Base-by-base conservation (phyloP, 768 basidiomycete species). In the Sutorius australiensis region DNA sequence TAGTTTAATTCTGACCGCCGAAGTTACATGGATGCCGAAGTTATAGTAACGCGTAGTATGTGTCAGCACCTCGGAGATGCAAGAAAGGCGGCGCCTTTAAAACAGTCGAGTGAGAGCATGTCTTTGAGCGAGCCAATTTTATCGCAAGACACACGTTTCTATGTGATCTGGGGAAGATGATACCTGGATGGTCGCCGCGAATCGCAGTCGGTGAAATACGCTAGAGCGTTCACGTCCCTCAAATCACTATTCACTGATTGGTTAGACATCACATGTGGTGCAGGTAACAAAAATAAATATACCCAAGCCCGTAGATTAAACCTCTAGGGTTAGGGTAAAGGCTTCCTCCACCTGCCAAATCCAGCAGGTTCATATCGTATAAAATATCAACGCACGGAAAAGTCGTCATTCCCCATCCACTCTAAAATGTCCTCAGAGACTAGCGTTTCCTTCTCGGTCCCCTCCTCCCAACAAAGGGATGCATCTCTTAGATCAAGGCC, bases 401-500 rank as follows among this genome's bases (percentile, higher is more conserved):
- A 1, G 13, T 3, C 30, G 28, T 36, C 42, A 24, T 54, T 39
- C 13, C 33, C 28, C 46, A 21, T 43, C 49, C 31, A 17, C 17
- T 42, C 48, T 3, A 40, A 53, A 31, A 67, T 67, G 67, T 40
- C 59, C 50, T 62, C 49, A 52, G 51, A 55, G 28, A 38, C 55
- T 6, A 51, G 55, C 41, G 40, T 39, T 36, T 48, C 63, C 14
- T 6, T 50, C 14, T 40, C 58, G 5, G 59, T 69, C 11, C 51
- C 60, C n/a, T 64, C 71, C 11, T 61, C 65, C 5, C 46, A 42
- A 6, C 55, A 45, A 9, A 53, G 50, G 7, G 55, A 62, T 13
- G 14, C 57, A n/a, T 41, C 24, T 12, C 27, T 32, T 8, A 49
- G 59, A 19, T 49, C 55, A 30, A 78, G 73, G 50, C 77, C 81